These are phyloP conservation scores for Cytospora schulzeri DNA, from an alignment of 2,329 filamentous ascomycete species.

Conservation along the genomic window DNA sequence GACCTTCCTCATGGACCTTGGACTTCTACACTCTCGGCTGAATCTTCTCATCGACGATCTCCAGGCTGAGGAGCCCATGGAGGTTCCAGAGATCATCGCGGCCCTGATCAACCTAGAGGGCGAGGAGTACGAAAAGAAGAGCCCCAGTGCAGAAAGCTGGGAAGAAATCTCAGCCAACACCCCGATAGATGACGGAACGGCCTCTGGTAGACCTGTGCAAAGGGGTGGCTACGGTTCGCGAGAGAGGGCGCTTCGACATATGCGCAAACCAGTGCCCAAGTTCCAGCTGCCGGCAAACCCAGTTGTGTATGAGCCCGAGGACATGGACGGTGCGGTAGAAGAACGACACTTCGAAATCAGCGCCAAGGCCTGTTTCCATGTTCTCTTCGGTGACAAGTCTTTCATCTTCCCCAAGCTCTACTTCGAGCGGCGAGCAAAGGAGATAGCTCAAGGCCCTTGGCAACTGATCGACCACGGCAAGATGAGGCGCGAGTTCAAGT, in stretches of 20 bases:
- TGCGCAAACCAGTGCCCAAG: constrained; percentile 57
- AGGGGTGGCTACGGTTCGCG: constrained; percentile 42
- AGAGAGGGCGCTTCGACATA: constrained; percentile 39
- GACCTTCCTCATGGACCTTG: constrained; percentile 86
- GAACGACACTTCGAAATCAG: constrained; percentile 88
- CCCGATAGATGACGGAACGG: constrained; percentile 61
- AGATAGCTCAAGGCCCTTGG: constrained; percentile 89
- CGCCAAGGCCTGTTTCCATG: constrained; percentile 92
- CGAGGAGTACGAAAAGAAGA: constrained; percentile 59
- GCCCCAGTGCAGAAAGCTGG: constrained; percentile 85
- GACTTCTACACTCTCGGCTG: constrained; percentile 78
- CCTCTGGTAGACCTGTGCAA: constrained; percentile 42
- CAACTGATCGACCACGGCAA: constrained; percentile 67
- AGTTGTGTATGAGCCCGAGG: constrained; percentile 80
- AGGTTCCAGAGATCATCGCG: constrained; percentile 69
- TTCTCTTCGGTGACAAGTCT: constrained; percentile 94
- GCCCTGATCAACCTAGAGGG: constrained; percentile 75
- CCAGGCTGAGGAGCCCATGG: constrained; percentile 69
- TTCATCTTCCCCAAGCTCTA: constrained; percentile 92
- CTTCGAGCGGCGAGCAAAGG: constrained; percentile 75
- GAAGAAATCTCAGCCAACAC: constrained; percentile 71
- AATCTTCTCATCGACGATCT: constrained; percentile 84
- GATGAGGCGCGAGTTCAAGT: constrained; percentile 78
- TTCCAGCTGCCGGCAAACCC: constrained; percentile 81
- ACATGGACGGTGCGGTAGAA: constrained; percentile 73